A percentile compares a stretch with the other conserved stretches of the same genome.
phyloP scores from a whole-genome alignment of 306 rosid genomes.

The Lathyrus aphaca region DNA sequence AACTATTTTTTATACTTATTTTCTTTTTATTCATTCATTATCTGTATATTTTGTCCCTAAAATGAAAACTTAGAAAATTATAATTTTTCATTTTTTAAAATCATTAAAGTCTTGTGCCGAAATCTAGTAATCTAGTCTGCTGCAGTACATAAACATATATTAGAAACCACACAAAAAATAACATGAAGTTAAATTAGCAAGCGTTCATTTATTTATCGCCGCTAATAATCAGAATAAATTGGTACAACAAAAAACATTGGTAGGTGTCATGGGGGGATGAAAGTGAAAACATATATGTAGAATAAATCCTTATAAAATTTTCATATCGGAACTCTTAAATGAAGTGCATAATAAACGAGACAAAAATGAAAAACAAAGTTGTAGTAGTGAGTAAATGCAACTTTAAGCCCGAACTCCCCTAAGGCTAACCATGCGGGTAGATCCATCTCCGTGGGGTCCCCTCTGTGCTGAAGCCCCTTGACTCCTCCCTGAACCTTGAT shows the following conservation, averaged over 20 bases:
- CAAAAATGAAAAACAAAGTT: slow-evolving; percentile 17
- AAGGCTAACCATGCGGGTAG: slow-evolving; percentile 86
- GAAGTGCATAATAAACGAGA: background rate
- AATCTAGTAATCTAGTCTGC: background rate
- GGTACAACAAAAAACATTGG: background rate
- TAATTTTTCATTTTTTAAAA: too few species aligned
- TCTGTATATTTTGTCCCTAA: too few species aligned
- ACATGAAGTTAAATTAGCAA: background rate
- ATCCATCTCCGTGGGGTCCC: slow-evolving; percentile 70
- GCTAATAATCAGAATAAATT: background rate
- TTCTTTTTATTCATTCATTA: too few species aligned
- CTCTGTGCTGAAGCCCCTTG: slow-evolving; percentile 56
- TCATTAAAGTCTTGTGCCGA: too few species aligned
- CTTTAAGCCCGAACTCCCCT: slow-evolving; percentile 61
- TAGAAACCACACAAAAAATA: background rate
- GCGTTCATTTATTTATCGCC: background rate
- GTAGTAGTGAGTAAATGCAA: background rate
- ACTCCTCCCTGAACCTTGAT: slow-evolving; percentile 69
- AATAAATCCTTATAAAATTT: background rate
- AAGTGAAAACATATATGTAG: background rate
- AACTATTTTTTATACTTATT: too few species aligned
- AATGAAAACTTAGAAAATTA: too few species aligned
- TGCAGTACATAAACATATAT: background rate
- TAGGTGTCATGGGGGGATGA: background rate
- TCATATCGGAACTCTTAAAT: background rate